These are phyloP conservation scores for Yamadazyma pseudoaaseri DNA, from an alignment of 1,139 yeast genomes.

Conservation along the genomic window DNA sequence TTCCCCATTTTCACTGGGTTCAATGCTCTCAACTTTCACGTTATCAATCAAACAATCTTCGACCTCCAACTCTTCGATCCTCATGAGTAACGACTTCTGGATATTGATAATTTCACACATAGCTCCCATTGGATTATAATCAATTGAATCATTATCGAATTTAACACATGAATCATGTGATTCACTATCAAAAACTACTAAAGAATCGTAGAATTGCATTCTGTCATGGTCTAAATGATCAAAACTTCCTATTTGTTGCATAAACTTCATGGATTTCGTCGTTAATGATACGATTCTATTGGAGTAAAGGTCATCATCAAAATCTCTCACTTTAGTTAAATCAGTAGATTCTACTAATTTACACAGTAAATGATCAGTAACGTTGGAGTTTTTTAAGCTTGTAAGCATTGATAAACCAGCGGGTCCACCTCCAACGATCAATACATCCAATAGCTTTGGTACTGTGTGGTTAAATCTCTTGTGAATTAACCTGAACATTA, in stretches of 20 bases:
- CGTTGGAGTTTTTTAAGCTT: slow-evolving; percentile 67
- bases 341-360: slow-evolving; percentile 73
- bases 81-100: slow-evolving; percentile 64
- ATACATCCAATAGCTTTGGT: slow-evolving; percentile 57
- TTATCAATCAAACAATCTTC: slow-evolving; percentile 13
- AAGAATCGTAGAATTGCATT: slow-evolving; percentile 74
- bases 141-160: slow-evolving; percentile 59
- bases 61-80: slow-evolving; percentile 51
- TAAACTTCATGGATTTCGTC: slow-evolving; percentile 69
- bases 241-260: slow-evolving; percentile 71
- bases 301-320: slow-evolving; percentile 48
- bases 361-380: slow-evolving; percentile 58
- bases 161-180: slow-evolving; percentile 62
- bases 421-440: slow-evolving; percentile 96
- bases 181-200: slow-evolving; percentile 82
- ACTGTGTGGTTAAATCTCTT: slow-evolving; percentile 9
- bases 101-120: slow-evolving; percentile 89
- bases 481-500: slow-evolving; percentile 1
- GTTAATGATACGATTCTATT: slow-evolving; percentile 87
- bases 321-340: slow-evolving; percentile 52
- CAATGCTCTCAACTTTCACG: slow-evolving; percentile 34
- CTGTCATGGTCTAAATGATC: slow-evolving; percentile 64
- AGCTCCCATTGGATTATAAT: slow-evolving; percentile 52
- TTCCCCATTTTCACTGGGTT: slow-evolving; percentile 11
- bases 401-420: slow-evolving; percentile 90